Percentiles rank a stretch among this genome's conserved stretches.
phyloP scores from a whole-genome alignment of 805 yeast species.

The Metschnikowia continentalis region DNA sequence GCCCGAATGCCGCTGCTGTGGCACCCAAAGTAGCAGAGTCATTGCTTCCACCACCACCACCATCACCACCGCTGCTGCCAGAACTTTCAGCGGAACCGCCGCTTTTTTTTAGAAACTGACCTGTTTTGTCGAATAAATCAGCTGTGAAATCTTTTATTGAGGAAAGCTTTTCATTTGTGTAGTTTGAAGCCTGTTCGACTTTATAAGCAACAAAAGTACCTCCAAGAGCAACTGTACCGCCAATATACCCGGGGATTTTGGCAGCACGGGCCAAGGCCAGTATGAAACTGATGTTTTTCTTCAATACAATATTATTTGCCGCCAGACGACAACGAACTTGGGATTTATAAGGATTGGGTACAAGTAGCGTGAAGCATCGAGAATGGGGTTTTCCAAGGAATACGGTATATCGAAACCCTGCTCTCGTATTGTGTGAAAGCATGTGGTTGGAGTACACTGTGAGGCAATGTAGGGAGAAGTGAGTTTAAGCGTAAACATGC shows the following conservation, averaged over 20 bases:
- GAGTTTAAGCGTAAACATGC: neutral
- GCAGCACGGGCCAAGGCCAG: constrained; percentile 52
- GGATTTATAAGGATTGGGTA: constrained; percentile 3
- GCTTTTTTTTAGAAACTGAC: constrained; percentile 38
- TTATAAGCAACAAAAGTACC: constrained; percentile 91
- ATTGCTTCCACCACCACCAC: constrained; percentile 30
- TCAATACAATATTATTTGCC: constrained; percentile 7
- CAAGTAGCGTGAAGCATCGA: neutral
- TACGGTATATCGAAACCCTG: neutral
- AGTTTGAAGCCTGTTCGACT: constrained; percentile 78
- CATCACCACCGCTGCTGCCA: constrained; percentile 23
- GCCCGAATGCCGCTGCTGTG: constrained; percentile 54
- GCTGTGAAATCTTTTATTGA: constrained; percentile 61
- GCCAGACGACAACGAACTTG: constrained; percentile 5
- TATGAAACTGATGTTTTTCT: constrained; percentile 33
- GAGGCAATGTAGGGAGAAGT: neutral
- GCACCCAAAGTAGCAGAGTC: constrained; percentile 42
- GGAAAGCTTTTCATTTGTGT: constrained; percentile 62
- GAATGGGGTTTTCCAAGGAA: neutral
- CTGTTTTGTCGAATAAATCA: constrained; percentile 46
- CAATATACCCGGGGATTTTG: constrained; percentile 74
- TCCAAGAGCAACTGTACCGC: constrained; percentile 91
- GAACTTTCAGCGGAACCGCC: constrained; percentile 11
- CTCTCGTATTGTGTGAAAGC: neutral
- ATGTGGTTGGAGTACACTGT: neutral